Evolutionary conservation across 495 filamentous ascomycete genomes (phyloP).

Genomic region (Trichocladium antarcticum): DNA sequence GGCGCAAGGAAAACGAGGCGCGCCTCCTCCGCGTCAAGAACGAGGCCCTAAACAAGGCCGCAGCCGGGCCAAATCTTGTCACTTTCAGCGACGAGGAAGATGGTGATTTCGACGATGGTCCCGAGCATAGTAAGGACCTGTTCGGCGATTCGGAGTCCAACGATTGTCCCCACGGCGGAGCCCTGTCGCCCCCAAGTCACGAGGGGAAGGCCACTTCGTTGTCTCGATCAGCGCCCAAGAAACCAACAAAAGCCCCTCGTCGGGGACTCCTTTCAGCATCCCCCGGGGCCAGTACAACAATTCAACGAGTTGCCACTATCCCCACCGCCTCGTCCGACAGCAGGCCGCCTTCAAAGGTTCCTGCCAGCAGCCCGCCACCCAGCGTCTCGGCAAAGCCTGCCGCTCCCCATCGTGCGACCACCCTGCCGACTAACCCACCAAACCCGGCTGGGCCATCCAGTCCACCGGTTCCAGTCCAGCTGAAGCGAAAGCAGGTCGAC

Average conservation of each 20-base stretch:
- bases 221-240: background rate
- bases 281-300: conserved; percentile 4
- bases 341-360: background rate
- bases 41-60: background rate
- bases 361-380: background rate
- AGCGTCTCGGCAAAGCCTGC: no score
- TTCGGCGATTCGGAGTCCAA: conserved; percentile 8
- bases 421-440: background rate
- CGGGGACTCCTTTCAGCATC: conserved; percentile 7
- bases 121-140: conserved; percentile 5
- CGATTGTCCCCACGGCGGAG: no score
- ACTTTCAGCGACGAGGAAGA: conserved; percentile 18
- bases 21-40: conserved; percentile 24
- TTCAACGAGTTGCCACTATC: background rate
- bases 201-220: background rate
- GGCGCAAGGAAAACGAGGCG: conserved; percentile 12
- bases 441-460: no score
- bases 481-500: conserved; percentile 20
- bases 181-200: background rate
- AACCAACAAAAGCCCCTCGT: background rate
- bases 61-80: conserved; percentile 10
- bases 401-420: no score
- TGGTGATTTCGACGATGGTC: background rate
- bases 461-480: conserved; percentile 8
- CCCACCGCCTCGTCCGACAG: background rate